Evolutionary conservation across 2,329 filamentous ascomycete species (phyloP).

Genomic region (Fusarium acutatum): DNA sequence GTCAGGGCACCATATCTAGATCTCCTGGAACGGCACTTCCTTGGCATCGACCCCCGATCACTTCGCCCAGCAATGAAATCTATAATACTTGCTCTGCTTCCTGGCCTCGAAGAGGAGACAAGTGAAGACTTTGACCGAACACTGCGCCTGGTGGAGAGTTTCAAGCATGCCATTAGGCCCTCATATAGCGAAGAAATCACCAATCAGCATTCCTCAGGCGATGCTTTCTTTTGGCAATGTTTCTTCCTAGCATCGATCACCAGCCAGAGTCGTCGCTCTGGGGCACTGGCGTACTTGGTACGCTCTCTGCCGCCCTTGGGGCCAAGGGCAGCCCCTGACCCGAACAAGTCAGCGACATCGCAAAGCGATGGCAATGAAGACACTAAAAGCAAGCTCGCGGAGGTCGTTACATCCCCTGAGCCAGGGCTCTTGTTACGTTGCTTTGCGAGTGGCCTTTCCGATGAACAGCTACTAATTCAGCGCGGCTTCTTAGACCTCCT

Average conservation of each 20-base stretch:
- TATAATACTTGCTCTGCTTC: constrained; percentile 86
- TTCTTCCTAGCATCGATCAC: constrained; percentile 95
- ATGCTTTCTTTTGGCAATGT: constrained; percentile 98
- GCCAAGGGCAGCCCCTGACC: not conserved
- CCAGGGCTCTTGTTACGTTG: constrained; percentile 89
- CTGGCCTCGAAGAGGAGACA: constrained; percentile 93
- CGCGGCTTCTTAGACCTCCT: constrained; percentile 92
- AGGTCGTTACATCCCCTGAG: constrained; percentile 85
- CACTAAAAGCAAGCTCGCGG: constrained; percentile 61
- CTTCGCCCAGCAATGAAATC: constrained; percentile 90
- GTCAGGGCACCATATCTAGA: constrained; percentile 87
- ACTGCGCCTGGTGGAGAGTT: constrained; percentile 77
- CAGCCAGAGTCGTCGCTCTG: constrained; percentile 82
- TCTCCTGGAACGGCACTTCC: constrained; percentile 81
- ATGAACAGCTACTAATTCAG: constrained; percentile 91
- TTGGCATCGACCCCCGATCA: constrained; percentile 73
- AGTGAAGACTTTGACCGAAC: constrained; percentile 97
- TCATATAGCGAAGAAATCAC: constrained; percentile 59
- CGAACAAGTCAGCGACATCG: constrained; percentile 16
- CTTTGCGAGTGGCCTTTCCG: constrained; percentile 87
- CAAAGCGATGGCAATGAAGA: constrained; percentile 25
- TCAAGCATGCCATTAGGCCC: constrained; percentile 74
- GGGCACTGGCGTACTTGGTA: constrained; percentile 85
- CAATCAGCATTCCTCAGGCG: constrained; percentile 66
- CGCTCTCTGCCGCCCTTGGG: constrained; percentile 72